Evolutionary conservation across 345 rosid species (phyloP), one percentile per base, ranked within the genome.

Genomic region (Populus pruinosa): DNA sequence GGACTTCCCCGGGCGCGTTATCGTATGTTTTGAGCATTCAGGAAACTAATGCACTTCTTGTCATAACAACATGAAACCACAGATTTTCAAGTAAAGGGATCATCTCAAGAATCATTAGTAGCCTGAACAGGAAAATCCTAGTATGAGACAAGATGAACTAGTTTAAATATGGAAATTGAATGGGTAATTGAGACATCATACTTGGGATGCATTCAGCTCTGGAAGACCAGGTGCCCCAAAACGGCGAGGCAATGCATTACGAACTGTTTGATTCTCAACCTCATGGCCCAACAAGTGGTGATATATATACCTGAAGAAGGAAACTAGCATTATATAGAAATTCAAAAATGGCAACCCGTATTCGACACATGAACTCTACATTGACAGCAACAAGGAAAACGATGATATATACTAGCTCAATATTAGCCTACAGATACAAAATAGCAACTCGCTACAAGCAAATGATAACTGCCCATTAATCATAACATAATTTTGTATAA

Each of bases 221-320:
- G 99, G 99, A 86, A 94, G 96, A 82, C 99, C 99, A 83, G 97
- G 99, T 35, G 98, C 98, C 78, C 98, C 98, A 87, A 94, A 92
- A 41, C 98, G 97, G 21, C 99, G 93, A 65, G 98, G 99, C 76
- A 94, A 80, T 6, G 98, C 73, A 82, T 91, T 96, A 33, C 97
- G 95, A 77, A 96, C 96, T 89, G 90, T 92, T 86, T 96, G 98
- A 81, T 85, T 91, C 90, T 96, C 99, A 83, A 96, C 97, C 78
- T 96, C 99, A 78, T 96, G 99, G 71, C 99, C 99, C 87, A 96
- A 79, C 81, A 96, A 81, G 84, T 96, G 99, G 77, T 96, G 99
- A 83, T 94, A 94, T 68, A 94, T 96, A 82, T 92, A 96, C 81
- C 99, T 96, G 84, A 84, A 79, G 47, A 56, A 18, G 64, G 75